These are phyloP conservation scores for Avena atlantica DNA, from an alignment of 176 grass and related monocot species.

Conservation along the genomic window DNA sequence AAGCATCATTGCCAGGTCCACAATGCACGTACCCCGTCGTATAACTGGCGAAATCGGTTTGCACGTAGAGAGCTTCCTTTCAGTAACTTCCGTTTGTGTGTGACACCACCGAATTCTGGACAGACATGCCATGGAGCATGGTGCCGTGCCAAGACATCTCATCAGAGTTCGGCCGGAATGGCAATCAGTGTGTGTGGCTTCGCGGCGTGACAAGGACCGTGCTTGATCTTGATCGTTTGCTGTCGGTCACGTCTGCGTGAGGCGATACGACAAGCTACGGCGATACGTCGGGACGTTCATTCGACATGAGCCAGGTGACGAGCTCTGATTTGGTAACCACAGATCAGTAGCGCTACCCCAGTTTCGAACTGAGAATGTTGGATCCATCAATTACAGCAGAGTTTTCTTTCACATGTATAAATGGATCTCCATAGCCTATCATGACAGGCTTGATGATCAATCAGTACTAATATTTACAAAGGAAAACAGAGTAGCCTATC, in stretches of 20 bases:
- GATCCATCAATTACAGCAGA: not conserved
- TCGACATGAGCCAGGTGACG: not conserved
- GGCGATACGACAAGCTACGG: not conserved
- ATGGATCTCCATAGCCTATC: not conserved
- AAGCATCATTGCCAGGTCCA: constrained; percentile 11
- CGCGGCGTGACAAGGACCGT: constrained; percentile 21
- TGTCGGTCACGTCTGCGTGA: not conserved
- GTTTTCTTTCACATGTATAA: not conserved
- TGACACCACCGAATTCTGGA: not conserved
- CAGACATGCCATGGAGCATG: not conserved
- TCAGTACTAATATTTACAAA: not conserved
- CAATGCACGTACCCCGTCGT: not conserved
- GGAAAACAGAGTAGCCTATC: not conserved
- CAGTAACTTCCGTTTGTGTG: not conserved
- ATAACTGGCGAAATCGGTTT: not conserved
- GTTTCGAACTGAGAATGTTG: not conserved
- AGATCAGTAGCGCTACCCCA: not conserved
- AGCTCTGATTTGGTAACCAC: not conserved
- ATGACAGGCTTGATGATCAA: not conserved
- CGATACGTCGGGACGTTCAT: not conserved
- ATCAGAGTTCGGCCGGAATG: not conserved
- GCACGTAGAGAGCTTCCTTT: not conserved
- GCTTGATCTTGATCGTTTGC: constrained; percentile 16
- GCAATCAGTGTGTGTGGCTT: constrained; percentile 23
- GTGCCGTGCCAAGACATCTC: constrained; percentile 4